These are phyloP conservation scores for Candida buenavistaensis DNA, from an alignment of 1,139 yeast genomes.

Conservation along the genomic window DNA sequence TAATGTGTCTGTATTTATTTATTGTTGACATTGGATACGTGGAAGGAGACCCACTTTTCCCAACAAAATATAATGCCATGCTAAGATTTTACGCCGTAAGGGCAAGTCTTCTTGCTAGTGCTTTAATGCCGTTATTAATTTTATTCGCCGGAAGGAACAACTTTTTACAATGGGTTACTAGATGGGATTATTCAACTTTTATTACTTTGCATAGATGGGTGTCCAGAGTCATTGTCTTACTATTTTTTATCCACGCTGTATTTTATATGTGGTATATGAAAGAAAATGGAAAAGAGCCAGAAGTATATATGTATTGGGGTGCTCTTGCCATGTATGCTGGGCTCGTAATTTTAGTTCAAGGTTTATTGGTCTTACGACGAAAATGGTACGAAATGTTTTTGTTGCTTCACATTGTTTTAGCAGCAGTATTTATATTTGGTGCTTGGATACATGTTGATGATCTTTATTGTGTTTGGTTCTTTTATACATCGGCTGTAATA, in stretches of 20 bases:
- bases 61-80: slow-evolving; percentile 14
- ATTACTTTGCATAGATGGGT: slow-evolving; percentile 62
- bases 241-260: slow-evolving; percentile 40
- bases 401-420: slow-evolving; percentile 41
- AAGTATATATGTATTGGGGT: slow-evolving; percentile 30
- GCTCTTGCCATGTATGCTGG: slow-evolving; percentile 29
- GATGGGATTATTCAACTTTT: slow-evolving; percentile 61
- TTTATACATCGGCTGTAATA: slow-evolving; percentile 38
- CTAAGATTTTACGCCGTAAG: slow-evolving; percentile 51
- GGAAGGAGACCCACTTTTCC: slow-evolving; percentile 32
- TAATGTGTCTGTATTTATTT: slow-evolving; percentile 40
- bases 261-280: slow-evolving; percentile 26
- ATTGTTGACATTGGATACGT: slow-evolving; percentile 21
- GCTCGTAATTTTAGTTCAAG: slow-evolving; percentile 41
- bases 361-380: slow-evolving; percentile 41
- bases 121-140: slow-evolving; percentile 51
- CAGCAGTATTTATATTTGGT: slow-evolving; percentile 41
- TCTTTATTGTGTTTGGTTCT: slow-evolving; percentile 42
- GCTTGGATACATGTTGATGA: slow-evolving; percentile 44
- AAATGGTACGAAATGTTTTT: slow-evolving; percentile 46
- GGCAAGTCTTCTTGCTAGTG: slow-evolving; percentile 56
- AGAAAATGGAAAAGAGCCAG: slow-evolving; percentile 4
- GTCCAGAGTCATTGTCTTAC: slow-evolving; percentile 45
- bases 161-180: slow-evolving; percentile 53
- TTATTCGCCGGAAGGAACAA: slow-evolving; percentile 66